These are phyloP conservation scores for Parvularia atlantis DNA, from an alignment of 78 protist genomes.

Conservation along the genomic window DNA sequence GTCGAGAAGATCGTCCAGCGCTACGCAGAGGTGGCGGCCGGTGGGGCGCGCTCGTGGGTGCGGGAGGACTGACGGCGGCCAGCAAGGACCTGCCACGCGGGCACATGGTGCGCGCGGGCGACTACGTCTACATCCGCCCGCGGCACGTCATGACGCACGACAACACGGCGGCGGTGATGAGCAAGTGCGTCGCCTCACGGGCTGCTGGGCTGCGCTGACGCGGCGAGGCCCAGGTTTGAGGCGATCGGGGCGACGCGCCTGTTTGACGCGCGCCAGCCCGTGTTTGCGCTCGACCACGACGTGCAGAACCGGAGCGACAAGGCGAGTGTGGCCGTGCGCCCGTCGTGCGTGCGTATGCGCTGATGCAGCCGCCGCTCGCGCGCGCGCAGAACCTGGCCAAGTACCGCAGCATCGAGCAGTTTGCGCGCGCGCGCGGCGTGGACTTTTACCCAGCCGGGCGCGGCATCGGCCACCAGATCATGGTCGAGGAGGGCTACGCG, in stretches of 20 bases:
- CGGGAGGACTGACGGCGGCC: no score
- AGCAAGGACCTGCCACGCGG: background rate
- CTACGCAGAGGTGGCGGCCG: background rate
- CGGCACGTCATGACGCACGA: slow-evolving; percentile 30
- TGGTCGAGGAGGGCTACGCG: slow-evolving; percentile 59
- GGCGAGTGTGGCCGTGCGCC: background rate
- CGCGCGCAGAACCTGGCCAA: slow-evolving; percentile 38
- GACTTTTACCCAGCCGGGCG: slow-evolving; percentile 52
- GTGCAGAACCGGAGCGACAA: slow-evolving; percentile 30
- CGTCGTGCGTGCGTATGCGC: background rate
- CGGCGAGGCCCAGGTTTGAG: no score
- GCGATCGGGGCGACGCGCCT: background rate
- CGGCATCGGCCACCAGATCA: slow-evolving; percentile 59
- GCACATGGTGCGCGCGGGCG: slow-evolving; percentile 4
- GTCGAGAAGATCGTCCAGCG: slow-evolving; percentile 31
- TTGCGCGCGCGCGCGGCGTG: slow-evolving; percentile 29
- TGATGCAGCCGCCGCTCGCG: background rate
- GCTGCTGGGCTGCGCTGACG: no score
- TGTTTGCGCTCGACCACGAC: slow-evolving; percentile 58
- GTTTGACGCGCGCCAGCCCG: slow-evolving; percentile 23
- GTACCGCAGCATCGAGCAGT: slow-evolving; percentile 28
- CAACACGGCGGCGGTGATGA: slow-evolving; percentile 27
- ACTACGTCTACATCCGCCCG: slow-evolving; percentile 4
- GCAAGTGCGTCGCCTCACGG: no score
- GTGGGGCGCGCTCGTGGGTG: no score